These are phyloP conservation scores for Agrostemma githago DNA, from an alignment of 148 eudicot genomes.

Conservation along the genomic window DNA sequence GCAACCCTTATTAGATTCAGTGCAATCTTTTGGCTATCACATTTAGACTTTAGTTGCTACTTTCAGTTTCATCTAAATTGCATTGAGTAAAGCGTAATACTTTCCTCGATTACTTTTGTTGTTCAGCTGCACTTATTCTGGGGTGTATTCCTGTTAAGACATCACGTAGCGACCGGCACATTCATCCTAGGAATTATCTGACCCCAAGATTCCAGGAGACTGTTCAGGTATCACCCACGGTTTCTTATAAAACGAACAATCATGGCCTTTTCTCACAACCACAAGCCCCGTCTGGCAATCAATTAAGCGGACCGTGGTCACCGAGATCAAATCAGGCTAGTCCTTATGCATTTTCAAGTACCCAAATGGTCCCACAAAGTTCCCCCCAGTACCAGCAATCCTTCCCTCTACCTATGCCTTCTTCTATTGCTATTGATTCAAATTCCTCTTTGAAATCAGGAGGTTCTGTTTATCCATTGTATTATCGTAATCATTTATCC, in stretches of 20 bases:
- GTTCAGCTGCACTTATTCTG: conserved; percentile 87
- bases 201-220: conserved; percentile 48
- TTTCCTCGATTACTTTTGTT: conserved; percentile 27
- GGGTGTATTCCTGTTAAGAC: conserved; percentile 92
- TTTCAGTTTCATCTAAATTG: background rate
- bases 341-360: conserved; percentile 26
- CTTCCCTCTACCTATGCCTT: conserved; percentile 26
- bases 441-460: conserved; percentile 32
- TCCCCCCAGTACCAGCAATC: conserved; percentile 20
- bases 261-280: conserved; percentile 31
- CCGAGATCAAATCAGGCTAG: conserved; percentile 22
- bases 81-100: conserved; percentile 17
- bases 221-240: conserved; percentile 25
- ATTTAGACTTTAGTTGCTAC: background rate
- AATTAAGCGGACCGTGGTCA: conserved; percentile 31
- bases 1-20: background rate
- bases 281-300: conserved; percentile 30
- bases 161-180: conserved; percentile 74
- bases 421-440: conserved; percentile 24
- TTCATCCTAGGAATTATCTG: conserved; percentile 67
- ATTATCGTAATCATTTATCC: conserved; percentile 43
- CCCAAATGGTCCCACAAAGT: background rate
- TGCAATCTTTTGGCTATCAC: background rate
- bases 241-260: conserved; percentile 20
- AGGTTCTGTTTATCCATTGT: conserved; percentile 61